Percentiles rank a stretch among this genome's conserved stretches.
These are phyloP conservation scores for Oryza rufipogon DNA, from an alignment of 176 grass and related monocot genomes.

Conservation along the genomic window DNA sequence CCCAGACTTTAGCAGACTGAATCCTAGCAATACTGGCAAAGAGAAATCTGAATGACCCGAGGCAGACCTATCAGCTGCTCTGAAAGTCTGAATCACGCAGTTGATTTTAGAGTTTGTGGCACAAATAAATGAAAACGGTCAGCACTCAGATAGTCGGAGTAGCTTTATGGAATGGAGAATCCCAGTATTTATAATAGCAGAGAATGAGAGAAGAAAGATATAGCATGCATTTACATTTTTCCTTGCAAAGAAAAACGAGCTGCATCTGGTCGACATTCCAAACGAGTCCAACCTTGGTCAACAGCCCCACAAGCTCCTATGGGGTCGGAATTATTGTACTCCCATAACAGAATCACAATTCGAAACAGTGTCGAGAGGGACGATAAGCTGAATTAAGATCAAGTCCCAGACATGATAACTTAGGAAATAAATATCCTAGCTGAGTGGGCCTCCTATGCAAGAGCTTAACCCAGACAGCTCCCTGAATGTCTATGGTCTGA, in stretches of 20 bases:
- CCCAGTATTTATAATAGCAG: neutral
- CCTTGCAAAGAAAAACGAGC: neutral
- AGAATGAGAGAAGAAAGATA: neutral
- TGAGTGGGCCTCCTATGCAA: constrained; percentile 14
- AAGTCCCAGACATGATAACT: constrained; percentile 32
- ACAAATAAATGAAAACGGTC: neutral
- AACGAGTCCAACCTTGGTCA: constrained; percentile 44
- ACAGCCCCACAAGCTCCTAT: constrained; percentile 40
- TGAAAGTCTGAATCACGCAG: neutral
- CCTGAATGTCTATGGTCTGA: constrained; percentile 11
- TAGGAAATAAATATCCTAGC: constrained; percentile 41
- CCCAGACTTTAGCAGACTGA: constrained; percentile 15
- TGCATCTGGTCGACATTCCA: constrained; percentile 21
- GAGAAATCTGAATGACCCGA: constrained; percentile 37
- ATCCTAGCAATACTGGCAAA: constrained; percentile 38
- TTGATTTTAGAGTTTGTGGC: neutral
- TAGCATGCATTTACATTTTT: neutral
- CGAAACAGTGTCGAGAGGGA: constrained; percentile 35
- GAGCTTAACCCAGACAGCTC: constrained; percentile 28
- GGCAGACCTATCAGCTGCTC: constrained; percentile 7
- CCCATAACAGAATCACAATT: constrained; percentile 42
- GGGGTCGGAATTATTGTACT: constrained; percentile 60
- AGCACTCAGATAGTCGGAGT: neutral
- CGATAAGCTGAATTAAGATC: constrained; percentile 34
- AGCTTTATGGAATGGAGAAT: neutral